These are phyloP conservation scores for Carex cristatella DNA, from an alignment of 176 grass and related monocot genomes.

Conservation along the genomic window DNA sequence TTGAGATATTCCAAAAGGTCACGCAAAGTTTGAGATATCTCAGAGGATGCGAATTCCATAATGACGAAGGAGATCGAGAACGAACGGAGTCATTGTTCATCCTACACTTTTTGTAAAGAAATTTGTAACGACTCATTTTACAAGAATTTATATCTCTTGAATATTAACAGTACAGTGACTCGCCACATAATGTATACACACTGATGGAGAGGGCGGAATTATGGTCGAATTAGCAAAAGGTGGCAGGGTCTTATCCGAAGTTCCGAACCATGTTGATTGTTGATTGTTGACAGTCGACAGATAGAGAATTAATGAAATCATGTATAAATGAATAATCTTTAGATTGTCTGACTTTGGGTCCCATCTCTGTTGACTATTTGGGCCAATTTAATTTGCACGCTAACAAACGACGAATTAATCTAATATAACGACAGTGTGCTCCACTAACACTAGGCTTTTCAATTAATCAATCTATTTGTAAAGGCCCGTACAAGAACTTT, in stretches of 20 bases:
- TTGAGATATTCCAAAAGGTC: no score
- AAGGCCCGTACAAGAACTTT: not conserved
- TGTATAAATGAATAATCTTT: not conserved
- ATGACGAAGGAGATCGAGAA: not conserved
- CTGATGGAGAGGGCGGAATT: not conserved
- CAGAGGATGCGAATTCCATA: not conserved
- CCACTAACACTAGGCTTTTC: not conserved
- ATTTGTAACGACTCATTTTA: not conserved
- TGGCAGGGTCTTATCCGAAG: not conserved
- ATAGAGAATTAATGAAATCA: not conserved
- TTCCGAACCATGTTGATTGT: not conserved
- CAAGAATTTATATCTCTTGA: not conserved
- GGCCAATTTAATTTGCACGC: not conserved
- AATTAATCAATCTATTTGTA: not conserved
- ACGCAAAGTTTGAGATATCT: no score
- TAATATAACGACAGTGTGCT: not conserved
- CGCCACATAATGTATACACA: not conserved
- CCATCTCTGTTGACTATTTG: not conserved
- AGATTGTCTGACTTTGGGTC: not conserved
- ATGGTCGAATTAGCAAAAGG: not conserved
- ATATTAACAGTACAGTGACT: not conserved
- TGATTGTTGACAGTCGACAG: not conserved
- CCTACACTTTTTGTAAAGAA: not conserved
- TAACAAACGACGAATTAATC: not conserved
- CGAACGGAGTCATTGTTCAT: not conserved